Evolutionary conservation across 2,329 filamentous ascomycete genomes (phyloP).

Genomic region (Pseudocercospora fijiensis): DNA sequence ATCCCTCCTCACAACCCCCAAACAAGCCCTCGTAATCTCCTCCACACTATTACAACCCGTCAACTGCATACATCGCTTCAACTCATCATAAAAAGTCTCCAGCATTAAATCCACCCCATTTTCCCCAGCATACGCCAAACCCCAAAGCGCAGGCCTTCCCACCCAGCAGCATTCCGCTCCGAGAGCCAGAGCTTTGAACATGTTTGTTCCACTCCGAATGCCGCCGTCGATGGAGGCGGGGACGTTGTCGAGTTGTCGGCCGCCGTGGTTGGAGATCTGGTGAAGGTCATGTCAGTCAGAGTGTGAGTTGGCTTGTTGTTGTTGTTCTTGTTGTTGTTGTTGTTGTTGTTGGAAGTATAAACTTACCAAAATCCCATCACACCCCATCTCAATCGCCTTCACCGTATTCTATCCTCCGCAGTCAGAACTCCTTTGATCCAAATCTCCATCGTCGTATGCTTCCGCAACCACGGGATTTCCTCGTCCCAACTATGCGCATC

Average conservation of each 20-base stretch:
- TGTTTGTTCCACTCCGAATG: constrained; percentile 55
- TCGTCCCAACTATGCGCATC: constrained; percentile 34
- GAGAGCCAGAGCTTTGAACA: constrained; percentile 58
- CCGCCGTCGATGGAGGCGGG: constrained; percentile 56
- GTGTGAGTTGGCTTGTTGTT: too few species aligned
- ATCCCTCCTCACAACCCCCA: constrained; percentile 35
- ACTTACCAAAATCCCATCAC: constrained; percentile 43
- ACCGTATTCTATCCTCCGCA: constrained; percentile 46
- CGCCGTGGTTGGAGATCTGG: constrained; percentile 52
- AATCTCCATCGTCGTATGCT: constrained; percentile 50
- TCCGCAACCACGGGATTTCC: constrained; percentile 52
- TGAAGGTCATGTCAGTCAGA: not conserved
- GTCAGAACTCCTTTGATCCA: constrained; percentile 48
- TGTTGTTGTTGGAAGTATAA: too few species aligned
- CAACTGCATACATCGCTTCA: constrained; percentile 40
- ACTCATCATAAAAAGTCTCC: constrained; percentile 44
- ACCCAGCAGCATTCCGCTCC: constrained; percentile 53
- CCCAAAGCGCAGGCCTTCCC: constrained; percentile 52
- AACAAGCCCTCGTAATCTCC: constrained; percentile 38
- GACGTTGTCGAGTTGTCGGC: constrained; percentile 57
- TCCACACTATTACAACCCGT: constrained; percentile 38
- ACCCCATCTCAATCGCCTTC: constrained; percentile 45
- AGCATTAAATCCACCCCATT: constrained; percentile 45
- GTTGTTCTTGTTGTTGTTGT: too few species aligned
- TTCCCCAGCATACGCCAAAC: constrained; percentile 46